Percentiles rank a stretch among this genome's conserved stretches.
Conservation (phyloP, 1,139 yeast species). For the Blastobotrys petasosporus region DNA sequence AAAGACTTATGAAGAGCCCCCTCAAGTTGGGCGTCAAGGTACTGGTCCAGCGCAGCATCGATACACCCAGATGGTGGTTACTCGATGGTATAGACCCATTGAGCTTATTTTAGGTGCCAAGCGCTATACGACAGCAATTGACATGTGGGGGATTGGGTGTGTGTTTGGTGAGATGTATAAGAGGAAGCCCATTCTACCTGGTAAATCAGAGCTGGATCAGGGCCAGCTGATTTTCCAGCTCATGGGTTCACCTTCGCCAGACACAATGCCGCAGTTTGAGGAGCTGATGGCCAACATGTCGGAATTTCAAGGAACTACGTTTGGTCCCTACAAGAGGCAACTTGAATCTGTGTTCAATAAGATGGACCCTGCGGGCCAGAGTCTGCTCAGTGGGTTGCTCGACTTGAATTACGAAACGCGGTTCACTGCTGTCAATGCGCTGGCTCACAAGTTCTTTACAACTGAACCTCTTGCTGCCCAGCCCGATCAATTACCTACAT, state of each 20-base stretch:
- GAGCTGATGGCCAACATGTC: conserved; percentile 31
- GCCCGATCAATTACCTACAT: conserved; percentile 51
- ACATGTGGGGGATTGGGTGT: conserved; percentile 97
- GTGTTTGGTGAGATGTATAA: conserved; percentile 88
- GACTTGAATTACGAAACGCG: conserved; percentile 61
- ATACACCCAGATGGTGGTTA: conserved; percentile 88
- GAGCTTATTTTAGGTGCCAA: conserved; percentile 75
- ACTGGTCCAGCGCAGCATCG: conserved; percentile 52
- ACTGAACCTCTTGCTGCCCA: conserved; percentile 57
- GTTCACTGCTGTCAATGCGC: conserved; percentile 72
- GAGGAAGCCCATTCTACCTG: conserved; percentile 76
- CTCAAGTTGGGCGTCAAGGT: conserved; percentile 49
- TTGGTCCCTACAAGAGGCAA: conserved; percentile 45
- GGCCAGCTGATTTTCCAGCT: conserved; percentile 73
- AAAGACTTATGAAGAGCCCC: conserved; percentile 63
- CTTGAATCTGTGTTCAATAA: conserved; percentile 46
- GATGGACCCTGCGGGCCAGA: conserved; percentile 30
- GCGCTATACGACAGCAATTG: conserved; percentile 82
- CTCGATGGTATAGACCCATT: conserved; percentile 97
- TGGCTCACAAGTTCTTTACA: conserved; percentile 62
- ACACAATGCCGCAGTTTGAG: conserved; percentile 60
- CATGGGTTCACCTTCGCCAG: conserved; percentile 70
- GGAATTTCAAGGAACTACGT: conserved; percentile 33
- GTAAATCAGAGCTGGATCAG: conserved; percentile 86
- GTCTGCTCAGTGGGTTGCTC: conserved; percentile 29